A percentile compares a stretch with the other conserved stretches of the same genome.
These are phyloP conservation scores for Ramaria rubella DNA, from an alignment of 768 basidiomycete genomes.

Conservation along the genomic window DNA sequence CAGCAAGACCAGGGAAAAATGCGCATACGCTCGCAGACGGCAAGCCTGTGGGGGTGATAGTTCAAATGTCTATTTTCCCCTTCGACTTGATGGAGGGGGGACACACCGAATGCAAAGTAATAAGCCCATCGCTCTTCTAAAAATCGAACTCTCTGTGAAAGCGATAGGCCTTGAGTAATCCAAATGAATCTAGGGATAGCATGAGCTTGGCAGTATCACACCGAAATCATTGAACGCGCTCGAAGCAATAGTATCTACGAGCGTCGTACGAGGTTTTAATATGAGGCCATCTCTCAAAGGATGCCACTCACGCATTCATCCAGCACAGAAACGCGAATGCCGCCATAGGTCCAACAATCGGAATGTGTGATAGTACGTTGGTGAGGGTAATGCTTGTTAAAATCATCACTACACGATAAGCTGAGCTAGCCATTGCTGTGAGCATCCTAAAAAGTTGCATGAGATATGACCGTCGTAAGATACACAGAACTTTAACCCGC, in stretches of 20 bases:
- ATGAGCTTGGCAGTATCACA: constrained; percentile 9
- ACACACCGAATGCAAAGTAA: constrained; percentile 70
- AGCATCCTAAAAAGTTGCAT: constrained; percentile 57
- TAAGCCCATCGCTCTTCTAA: constrained; percentile 89
- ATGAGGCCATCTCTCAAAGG: background rate
- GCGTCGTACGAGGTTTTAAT: constrained; percentile 2
- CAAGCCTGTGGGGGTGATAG: constrained; percentile 40
- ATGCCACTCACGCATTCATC: constrained; percentile 73
- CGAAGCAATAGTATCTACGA: constrained; percentile 81
- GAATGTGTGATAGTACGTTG: constrained; percentile 55
- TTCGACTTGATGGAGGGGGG: constrained; percentile 9
- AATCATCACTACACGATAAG: constrained; percentile 78
- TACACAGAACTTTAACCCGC: constrained; percentile 19
- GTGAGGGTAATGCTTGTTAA: constrained; percentile 67
- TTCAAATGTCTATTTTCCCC: background rate
- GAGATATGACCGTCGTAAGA: background rate
- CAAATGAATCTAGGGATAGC: constrained; percentile 55
- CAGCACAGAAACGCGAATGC: constrained; percentile 77
- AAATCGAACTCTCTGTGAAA: constrained; percentile 61
- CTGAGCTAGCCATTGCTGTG: constrained; percentile 69
- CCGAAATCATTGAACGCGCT: constrained; percentile 43
- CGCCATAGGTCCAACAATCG: constrained; percentile 51
- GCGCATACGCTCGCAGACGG: constrained; percentile 68
- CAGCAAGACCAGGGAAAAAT: constrained; percentile 68
- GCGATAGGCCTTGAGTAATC: constrained; percentile 65